phyloP scores from a whole-genome alignment of 441 rosid species.

The Populus hybrid region DNA sequence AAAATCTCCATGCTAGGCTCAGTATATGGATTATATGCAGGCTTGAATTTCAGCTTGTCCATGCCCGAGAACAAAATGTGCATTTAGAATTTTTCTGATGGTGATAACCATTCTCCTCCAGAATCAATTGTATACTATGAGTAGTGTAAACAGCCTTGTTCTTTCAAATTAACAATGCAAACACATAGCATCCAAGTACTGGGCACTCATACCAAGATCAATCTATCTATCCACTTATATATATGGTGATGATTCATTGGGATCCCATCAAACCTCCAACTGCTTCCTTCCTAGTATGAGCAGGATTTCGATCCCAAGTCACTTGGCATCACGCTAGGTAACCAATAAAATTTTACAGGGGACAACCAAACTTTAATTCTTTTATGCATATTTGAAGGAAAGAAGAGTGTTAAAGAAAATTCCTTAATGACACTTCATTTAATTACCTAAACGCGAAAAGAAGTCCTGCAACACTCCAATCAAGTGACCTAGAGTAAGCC shows the following conservation, averaged over 20 bases:
- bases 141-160: not conserved
- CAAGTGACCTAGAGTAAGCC: constrained; percentile 91
- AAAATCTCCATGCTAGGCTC: constrained; percentile 98
- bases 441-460: constrained; percentile 80
- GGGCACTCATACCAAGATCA: not conserved
- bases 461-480: constrained; percentile 84
- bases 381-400: not conserved
- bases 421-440: not conserved
- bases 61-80: constrained; percentile 51
- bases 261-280: not conserved
- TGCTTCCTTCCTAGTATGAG: not conserved
- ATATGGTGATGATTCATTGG: not conserved
- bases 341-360: not conserved
- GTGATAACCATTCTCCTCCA: constrained; percentile 3
- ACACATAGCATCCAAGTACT: not conserved
- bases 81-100: not conserved
- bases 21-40: constrained; percentile 95
- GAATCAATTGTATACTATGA: not conserved
- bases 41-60: constrained; percentile 85
- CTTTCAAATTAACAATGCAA: not conserved
- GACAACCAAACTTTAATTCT: not conserved
- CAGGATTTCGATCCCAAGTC: not conserved
- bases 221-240: not conserved
- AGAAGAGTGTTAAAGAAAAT: not conserved
- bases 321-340: not conserved